A percentile compares a stretch with the other conserved stretches of the same genome.
Conservation (phyloP, 2,329 filamentous ascomycete genomes). For the Diaporthe sp. region DNA sequence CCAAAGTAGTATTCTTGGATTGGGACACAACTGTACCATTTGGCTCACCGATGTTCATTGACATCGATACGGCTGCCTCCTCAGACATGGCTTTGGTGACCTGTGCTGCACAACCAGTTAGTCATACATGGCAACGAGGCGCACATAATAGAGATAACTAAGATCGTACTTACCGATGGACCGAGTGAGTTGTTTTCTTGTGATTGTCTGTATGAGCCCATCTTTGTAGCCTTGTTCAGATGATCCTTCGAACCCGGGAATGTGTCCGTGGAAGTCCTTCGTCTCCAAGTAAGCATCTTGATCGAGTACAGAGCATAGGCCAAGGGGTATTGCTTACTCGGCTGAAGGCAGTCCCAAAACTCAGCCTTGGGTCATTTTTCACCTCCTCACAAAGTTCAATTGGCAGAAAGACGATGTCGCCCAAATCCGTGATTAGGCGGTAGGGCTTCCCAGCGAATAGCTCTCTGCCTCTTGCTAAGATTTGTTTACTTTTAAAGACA, state of each 20-base stretch:
- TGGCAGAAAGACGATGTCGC: background rate
- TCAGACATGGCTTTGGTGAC: background rate
- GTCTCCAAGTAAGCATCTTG: background rate
- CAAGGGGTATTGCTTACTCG: background rate
- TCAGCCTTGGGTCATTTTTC: background rate
- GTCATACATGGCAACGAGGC: background rate
- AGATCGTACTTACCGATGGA: background rate
- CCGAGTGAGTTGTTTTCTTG: constrained; percentile 1
- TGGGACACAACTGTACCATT: background rate
- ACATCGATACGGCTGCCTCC: background rate
- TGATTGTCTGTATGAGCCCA: constrained; percentile 1
- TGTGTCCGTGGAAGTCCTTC: background rate
- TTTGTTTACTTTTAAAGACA: background rate
- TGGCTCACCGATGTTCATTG: background rate
- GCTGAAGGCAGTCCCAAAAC: background rate
- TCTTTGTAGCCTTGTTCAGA: background rate
- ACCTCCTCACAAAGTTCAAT: background rate
- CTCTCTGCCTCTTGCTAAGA: background rate
- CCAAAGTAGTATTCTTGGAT: background rate
- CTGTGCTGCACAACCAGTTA: background rate
- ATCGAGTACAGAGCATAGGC: background rate
- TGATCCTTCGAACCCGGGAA: background rate
- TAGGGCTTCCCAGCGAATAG: background rate
- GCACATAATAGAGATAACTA: background rate
- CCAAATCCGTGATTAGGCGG: background rate